phyloP scores from a whole-genome alignment of 2,329 filamentous ascomycete genomes.

The Cytospora chrysosperma region DNA sequence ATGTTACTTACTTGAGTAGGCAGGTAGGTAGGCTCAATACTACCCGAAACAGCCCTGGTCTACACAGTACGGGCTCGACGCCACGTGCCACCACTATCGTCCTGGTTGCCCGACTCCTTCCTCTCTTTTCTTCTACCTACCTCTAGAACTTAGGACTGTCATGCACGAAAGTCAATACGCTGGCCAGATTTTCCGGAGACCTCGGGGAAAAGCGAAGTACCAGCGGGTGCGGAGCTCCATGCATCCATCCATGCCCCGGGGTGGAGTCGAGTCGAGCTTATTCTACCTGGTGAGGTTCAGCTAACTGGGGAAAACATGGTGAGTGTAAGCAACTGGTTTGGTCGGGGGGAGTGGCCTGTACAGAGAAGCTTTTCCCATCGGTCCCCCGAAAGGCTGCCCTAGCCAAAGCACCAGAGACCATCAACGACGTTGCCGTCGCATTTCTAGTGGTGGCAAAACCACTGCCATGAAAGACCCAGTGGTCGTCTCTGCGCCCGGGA shows the following conservation, averaged over 20 bases:
- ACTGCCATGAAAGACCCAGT: background rate
- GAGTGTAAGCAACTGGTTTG: no score
- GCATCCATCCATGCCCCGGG: background rate
- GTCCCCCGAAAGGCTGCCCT: no score
- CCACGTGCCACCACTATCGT: background rate
- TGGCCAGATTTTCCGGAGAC: background rate
- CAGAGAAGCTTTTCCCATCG: no score
- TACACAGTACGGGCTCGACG: constrained; percentile 1
- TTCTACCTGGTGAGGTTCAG: no score
- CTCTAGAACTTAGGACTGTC: background rate
- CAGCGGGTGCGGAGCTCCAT: background rate
- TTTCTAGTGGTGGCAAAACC: background rate
- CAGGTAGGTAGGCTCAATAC: no score
- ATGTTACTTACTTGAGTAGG: no score
- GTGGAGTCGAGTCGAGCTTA: no score
- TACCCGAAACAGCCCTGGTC: background rate
- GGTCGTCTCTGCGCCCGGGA: background rate
- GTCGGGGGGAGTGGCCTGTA: no score
- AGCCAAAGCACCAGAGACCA: background rate
- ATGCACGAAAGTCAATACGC: background rate
- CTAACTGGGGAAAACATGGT: no score
- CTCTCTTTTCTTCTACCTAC: background rate
- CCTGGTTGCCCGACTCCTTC: background rate
- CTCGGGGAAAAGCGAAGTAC: background rate
- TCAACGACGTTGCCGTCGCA: background rate